Evolutionary conservation across 345 rosid genomes (phyloP).

Genomic region (Anacardium occidentale): DNA sequence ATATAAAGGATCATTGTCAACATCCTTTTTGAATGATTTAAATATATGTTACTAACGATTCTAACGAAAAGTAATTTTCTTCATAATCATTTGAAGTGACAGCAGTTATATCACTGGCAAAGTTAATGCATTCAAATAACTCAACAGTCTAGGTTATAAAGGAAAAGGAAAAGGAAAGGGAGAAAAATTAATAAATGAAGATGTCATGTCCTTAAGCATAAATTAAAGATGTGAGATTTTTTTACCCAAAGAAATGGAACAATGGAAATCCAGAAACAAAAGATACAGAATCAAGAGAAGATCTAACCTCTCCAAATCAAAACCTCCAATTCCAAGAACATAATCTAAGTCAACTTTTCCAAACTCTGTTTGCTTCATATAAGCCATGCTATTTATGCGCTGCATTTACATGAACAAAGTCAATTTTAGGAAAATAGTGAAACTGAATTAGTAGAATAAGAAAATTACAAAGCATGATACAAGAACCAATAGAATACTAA

Average conservation of each 20-base stretch:
- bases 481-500: constrained; percentile 22
- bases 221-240: neutral
- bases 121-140: neutral
- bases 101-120: neutral
- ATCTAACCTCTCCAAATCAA: constrained; percentile 86
- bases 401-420: constrained; percentile 31
- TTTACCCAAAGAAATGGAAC: neutral
- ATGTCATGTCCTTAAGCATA: too few species aligned
- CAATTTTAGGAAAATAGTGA: constrained; percentile 13
- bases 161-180: too few species aligned
- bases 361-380: constrained; percentile 64
- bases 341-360: constrained; percentile 93
- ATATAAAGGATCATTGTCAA: too few species aligned
- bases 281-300: constrained; percentile 15
- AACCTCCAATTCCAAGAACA: constrained; percentile 98
- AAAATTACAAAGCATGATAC: neutral
- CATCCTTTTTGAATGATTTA: neutral
- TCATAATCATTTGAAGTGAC: neutral
- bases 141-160: neutral
- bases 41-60: too few species aligned
- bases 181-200: too few species aligned
- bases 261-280: constrained; percentile 17
- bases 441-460: constrained; percentile 4
- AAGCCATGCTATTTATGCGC: constrained; percentile 80
- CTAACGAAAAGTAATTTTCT: neutral